Evolutionary conservation across 2,329 filamentous ascomycete species (phyloP).

Genomic region (Trichophyton benhamiae): DNA sequence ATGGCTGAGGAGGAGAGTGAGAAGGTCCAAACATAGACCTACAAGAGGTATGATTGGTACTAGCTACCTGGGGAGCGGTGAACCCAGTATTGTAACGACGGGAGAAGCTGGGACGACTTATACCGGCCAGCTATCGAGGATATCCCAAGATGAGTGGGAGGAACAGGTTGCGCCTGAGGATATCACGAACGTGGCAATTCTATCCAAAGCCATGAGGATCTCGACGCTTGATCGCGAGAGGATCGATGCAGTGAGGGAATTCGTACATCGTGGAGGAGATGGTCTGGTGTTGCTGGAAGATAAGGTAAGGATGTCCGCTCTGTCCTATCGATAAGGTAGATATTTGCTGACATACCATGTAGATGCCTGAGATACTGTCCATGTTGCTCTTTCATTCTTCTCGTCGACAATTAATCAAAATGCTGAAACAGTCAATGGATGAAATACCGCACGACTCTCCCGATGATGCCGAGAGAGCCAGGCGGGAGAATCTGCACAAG

Average conservation of each 20-base stretch:
- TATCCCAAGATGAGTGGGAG: slow-evolving; percentile 29
- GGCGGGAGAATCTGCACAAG: slow-evolving; percentile 56
- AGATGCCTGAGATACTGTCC: slow-evolving; percentile 76
- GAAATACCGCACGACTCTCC: slow-evolving; percentile 31
- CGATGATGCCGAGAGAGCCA: slow-evolving; percentile 35
- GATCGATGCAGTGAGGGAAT: slow-evolving; percentile 68
- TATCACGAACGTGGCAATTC: slow-evolving; percentile 51
- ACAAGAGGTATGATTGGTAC: background rate
- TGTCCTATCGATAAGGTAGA: background rate
- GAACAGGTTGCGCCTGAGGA: slow-evolving; percentile 39
- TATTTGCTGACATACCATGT: slow-evolving; percentile 1
- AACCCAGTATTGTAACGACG: slow-evolving; percentile 26
- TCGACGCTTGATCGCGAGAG: slow-evolving; percentile 84
- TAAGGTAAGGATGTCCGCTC: slow-evolving; percentile 29
- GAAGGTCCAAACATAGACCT: slow-evolving; percentile 23
- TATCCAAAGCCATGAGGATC: slow-evolving; percentile 56
- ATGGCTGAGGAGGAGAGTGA: slow-evolving; percentile 69
- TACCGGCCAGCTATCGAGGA: slow-evolving; percentile 5
- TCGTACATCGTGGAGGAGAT: slow-evolving; percentile 61
- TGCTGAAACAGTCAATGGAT: slow-evolving; percentile 54
- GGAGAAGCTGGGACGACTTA: slow-evolving; percentile 17
- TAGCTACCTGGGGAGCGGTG: slow-evolving; percentile 40
- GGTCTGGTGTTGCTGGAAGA: slow-evolving; percentile 65
- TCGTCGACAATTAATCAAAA: slow-evolving; percentile 59
- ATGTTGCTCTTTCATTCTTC: slow-evolving; percentile 84